A percentile compares a stretch with the other conserved stretches of the same genome.
Evolutionary conservation across 306 rosid genomes (phyloP).

Genomic region (Purshia tridentata): DNA sequence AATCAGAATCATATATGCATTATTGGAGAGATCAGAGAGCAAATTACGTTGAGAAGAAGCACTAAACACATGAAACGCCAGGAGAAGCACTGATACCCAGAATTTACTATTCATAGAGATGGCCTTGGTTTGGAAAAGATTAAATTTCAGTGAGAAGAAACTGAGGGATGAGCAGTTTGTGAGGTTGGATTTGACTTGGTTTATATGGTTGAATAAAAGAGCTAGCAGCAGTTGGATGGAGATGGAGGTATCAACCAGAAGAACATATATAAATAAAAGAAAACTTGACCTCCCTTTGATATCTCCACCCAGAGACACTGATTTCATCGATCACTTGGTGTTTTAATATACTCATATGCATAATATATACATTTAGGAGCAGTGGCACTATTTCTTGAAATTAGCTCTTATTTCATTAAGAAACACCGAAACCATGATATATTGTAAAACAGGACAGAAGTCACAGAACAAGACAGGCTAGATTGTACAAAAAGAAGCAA

Average conservation of each 20-base stretch:
- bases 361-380: not conserved
- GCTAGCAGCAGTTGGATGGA: no score
- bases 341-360: no score
- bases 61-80: not conserved
- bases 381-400: not conserved
- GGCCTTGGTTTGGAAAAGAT: no score
- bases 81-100: not conserved
- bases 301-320: not conserved
- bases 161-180: not conserved
- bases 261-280: not conserved
- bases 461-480: not conserved
- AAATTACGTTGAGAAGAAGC: not conserved
- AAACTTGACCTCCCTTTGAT: not conserved
- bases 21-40: no score
- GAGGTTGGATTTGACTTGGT: not conserved
- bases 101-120: not conserved
- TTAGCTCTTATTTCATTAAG: not conserved
- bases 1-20: no score
- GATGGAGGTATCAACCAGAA: no score
- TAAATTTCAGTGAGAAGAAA: not conserved
- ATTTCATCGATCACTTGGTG: not conserved
- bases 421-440: not conserved
- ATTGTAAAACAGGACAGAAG: conserved; percentile 11
- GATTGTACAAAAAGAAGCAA: not conserved
- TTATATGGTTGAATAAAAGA: not conserved